These are phyloP conservation scores for Catunica adiposa DNA, from an alignment of 2,329 filamentous ascomycete species.

Conservation along the genomic window DNA sequence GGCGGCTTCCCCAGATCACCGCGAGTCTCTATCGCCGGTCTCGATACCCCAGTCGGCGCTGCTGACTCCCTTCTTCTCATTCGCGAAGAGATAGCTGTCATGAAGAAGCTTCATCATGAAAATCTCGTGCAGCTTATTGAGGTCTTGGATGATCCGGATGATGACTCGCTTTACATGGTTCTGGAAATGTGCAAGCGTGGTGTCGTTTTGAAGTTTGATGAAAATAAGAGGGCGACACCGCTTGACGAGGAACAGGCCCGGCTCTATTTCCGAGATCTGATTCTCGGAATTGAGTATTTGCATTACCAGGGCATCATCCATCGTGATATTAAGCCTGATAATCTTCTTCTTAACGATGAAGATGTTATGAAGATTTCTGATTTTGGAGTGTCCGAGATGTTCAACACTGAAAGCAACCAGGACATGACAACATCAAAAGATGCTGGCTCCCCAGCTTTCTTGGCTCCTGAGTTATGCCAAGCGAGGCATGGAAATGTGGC, in stretches of 20 bases:
- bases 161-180: constrained; percentile 96
- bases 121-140: constrained; percentile 91
- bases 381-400: constrained; percentile 99
- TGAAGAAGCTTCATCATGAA: constrained; percentile 94
- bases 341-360: constrained; percentile 68
- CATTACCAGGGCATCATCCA: constrained; percentile 92
- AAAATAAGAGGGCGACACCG: constrained; percentile 68
- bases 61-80: constrained; percentile 66
- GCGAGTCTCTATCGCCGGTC: constrained; percentile 7
- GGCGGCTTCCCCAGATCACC: constrained; percentile 15
- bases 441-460: constrained; percentile 84
- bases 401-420: constrained; percentile 51
- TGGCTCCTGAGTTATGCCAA: constrained; percentile 83
- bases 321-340: constrained; percentile 95
- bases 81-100: constrained; percentile 91
- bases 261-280: constrained; percentile 86
- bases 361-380: constrained; percentile 95
- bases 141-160: constrained; percentile 85
- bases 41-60: constrained; percentile 23
- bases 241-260: constrained; percentile 71
- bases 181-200: constrained; percentile 98
- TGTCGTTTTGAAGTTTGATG: constrained; percentile 85
- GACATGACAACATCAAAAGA: constrained; percentile 88
- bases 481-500: constrained; percentile 74
- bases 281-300: constrained; percentile 89